Conservation (phyloP, 371 early-diverging fungal species). For the Nosema bombycis region DNA sequence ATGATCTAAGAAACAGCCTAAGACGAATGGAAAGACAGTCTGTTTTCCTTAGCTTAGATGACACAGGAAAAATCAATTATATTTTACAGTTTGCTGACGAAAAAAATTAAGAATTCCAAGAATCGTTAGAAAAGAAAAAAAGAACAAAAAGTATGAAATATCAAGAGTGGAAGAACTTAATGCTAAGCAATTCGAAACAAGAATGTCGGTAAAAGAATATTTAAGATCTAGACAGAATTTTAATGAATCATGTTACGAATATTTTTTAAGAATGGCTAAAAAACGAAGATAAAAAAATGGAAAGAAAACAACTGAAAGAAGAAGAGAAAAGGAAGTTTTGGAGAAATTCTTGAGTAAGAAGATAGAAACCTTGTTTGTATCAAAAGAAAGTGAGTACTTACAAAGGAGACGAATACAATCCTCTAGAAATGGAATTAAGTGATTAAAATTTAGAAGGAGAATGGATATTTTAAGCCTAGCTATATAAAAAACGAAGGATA, state of each 20-base stretch:
- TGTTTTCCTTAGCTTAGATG: not conserved
- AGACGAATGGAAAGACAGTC: not conserved
- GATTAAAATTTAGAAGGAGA: too few species aligned
- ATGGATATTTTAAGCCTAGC: too few species aligned
- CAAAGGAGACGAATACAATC: too few species aligned
- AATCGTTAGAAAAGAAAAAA: not conserved
- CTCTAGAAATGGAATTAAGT: too few species aligned
- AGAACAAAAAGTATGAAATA: not conserved
- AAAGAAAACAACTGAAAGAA: too few species aligned
- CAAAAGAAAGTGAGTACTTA: too few species aligned
- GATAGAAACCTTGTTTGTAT: too few species aligned
- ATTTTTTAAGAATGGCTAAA: not conserved
- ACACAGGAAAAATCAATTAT: not conserved
- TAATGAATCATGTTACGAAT: not conserved
- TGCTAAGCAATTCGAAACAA: not conserved
- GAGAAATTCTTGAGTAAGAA: too few species aligned
- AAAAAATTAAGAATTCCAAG: not conserved
- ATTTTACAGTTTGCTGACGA: not conserved
- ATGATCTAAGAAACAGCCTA: not conserved
- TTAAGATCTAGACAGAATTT: not conserved
- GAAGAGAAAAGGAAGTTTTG: too few species aligned
- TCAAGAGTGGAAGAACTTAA: not conserved
- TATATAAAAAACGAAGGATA: too few species aligned
- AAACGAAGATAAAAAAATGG: not conserved
- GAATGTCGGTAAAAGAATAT: not conserved